These are phyloP conservation scores for Aspergillus transmontanensis DNA, from an alignment of 2,329 filamentous ascomycete genomes.

Conservation along the genomic window DNA sequence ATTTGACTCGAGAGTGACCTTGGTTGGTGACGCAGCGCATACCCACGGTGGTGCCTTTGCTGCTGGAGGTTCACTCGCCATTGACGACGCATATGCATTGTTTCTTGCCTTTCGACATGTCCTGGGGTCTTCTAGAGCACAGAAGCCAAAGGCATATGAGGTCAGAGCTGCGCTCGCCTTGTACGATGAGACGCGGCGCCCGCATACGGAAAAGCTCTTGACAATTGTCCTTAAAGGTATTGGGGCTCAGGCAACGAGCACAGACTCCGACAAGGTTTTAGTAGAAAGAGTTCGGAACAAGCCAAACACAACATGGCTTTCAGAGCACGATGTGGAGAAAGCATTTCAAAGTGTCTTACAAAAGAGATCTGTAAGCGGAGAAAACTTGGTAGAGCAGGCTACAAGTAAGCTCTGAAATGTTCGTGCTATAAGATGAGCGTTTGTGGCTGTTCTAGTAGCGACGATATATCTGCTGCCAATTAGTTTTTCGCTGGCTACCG, in stretches of 20 bases:
- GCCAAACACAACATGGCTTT: slow-evolving; percentile 47
- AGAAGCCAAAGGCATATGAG: slow-evolving; percentile 6
- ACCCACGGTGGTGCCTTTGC: slow-evolving; percentile 35
- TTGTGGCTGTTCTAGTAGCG: background rate
- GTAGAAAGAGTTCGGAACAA: slow-evolving; percentile 38
- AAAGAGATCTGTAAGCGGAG: background rate
- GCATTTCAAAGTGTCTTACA: slow-evolving; percentile 31
- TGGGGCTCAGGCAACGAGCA: slow-evolving; percentile 5
- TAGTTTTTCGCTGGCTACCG: background rate
- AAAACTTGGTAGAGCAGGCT: background rate
- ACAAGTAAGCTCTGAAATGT: background rate
- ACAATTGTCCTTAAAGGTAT: slow-evolving; percentile 33
- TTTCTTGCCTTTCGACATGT: slow-evolving; percentile 42
- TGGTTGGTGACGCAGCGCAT: slow-evolving; percentile 35
- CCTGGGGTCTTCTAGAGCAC: slow-evolving; percentile 23
- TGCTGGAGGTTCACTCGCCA: slow-evolving; percentile 33
- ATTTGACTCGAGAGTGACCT: slow-evolving; percentile 33
- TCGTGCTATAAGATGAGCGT: background rate
- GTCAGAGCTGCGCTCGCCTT: slow-evolving; percentile 38
- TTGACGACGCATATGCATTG: slow-evolving; percentile 45
- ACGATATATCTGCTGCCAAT: background rate
- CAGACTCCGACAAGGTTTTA: slow-evolving; percentile 43
- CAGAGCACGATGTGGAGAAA: slow-evolving; percentile 50
- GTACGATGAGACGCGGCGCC: slow-evolving; percentile 49
- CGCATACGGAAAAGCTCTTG: slow-evolving; percentile 43